Percentiles rank a stretch among this genome's conserved stretches.
phyloP scores from a whole-genome alignment of 345 rosid species.

The Ceriops tagal region DNA sequence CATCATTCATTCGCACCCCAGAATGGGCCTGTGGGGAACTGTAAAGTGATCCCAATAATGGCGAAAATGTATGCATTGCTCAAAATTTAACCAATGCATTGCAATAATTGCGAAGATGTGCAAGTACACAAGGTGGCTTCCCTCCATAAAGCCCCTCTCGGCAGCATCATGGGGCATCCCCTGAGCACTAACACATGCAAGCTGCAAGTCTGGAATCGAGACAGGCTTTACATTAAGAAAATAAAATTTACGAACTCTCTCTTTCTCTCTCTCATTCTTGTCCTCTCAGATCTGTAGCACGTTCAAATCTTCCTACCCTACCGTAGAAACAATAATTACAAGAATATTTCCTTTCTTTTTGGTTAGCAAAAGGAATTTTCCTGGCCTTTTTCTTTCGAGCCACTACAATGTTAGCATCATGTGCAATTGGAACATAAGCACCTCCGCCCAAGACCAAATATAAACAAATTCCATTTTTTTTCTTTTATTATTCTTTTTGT shows the following conservation, averaged over 20 bases:
- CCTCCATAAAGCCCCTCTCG: too few species aligned
- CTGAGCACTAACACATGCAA: slow-evolving; percentile 21
- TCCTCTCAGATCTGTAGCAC: slow-evolving; percentile 16
- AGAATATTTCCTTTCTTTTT: neutral
- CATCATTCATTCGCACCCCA: neutral
- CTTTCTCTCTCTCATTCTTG: slow-evolving; percentile 19
- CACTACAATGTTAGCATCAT: too few species aligned
- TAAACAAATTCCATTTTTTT: too few species aligned
- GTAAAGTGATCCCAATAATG: neutral
- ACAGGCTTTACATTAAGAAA: slow-evolving; percentile 18
- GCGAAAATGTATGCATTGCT: neutral
- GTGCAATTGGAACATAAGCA: too few species aligned
- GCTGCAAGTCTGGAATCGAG: slow-evolving; percentile 13
- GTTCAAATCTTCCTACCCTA: slow-evolving; percentile 20
- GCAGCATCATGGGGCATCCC: slow-evolving; percentile 1
- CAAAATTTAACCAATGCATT: neutral
- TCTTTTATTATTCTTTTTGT: too few species aligned
- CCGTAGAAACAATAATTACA: neutral
- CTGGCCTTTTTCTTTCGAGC: slow-evolving; percentile 1
- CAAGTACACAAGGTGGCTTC: neutral
- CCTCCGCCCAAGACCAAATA: too few species aligned
- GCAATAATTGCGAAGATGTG: slow-evolving; percentile 13
- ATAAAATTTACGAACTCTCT: slow-evolving; percentile 17
- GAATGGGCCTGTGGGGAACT: neutral
- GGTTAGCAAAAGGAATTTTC: slow-evolving; percentile 2